Base-by-base conservation (phyloP, 345 rosid genomes). In the Brassica nigra region DNA sequence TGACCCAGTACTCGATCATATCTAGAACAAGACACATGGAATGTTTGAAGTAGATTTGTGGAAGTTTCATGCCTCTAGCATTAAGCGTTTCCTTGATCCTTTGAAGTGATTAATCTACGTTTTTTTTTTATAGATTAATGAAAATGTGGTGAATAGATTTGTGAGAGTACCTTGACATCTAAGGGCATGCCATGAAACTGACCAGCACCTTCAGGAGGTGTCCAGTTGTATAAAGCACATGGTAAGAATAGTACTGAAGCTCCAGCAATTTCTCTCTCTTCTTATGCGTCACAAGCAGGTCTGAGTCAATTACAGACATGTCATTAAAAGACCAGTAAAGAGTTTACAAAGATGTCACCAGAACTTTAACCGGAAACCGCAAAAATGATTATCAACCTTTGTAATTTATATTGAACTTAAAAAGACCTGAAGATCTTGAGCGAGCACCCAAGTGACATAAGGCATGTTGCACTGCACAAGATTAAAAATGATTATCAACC, bases 161-260 rank as follows among this genome's bases (percentile, higher is more conserved):
- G 15, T 33, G 65, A 52, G 55, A 61, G 76, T 85, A 94, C 96
- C 97, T 92, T 90, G 54, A 95, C 94, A 76, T 95, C 93, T 80
- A 93, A 83, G 30, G 97, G 98, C 98, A 95, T 88, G 86, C 98
- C 99, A 58, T 88, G 99, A 81, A 93, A 95, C 81, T 95, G 99
- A 78, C 99, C 97, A 33, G 98, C 97, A 57, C 97, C 98, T 79
- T 93, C 99, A 0, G 99, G 98, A 61, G 99, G 98, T 62, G 99
- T 95, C 99, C 99, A 93, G 76, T 95, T 95, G 85, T 89, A 90
- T 16, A 81, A 49, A 58, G 92, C 84, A 79, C 99, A 93, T 4
- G 97, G 98, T 82, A 95, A 73, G 78, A 91, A 93, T 8, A 95
- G 85, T 28, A 95, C 90, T 0, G 90, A 87, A 8, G 93, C 86